Percentiles rank a stretch among this genome's conserved stretches.
Evolutionary conservation across 495 filamentous ascomycete species (phyloP).

Genomic region (Podospora didyma): DNA sequence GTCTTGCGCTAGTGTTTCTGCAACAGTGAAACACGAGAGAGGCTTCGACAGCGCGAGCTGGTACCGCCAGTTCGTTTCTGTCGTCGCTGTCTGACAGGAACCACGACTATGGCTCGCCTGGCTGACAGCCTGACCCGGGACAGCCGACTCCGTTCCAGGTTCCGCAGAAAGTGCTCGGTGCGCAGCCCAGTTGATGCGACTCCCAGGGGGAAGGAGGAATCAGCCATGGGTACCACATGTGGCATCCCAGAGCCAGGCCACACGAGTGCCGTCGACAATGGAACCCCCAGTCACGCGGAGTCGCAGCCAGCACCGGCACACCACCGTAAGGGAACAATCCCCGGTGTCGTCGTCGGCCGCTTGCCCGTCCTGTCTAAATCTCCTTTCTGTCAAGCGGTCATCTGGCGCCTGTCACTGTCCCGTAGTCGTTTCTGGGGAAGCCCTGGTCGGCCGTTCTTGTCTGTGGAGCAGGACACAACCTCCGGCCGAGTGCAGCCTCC

Average conservation of each 20-base stretch:
- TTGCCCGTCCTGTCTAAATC: slow-evolving; percentile 22
- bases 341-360: slow-evolving; percentile 11
- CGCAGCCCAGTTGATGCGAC: not conserved
- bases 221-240: not conserved
- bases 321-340: not conserved
- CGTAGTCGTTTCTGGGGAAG: not conserved
- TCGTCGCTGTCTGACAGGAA: no score
- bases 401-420: slow-evolving; percentile 3
- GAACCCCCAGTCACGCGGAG: not conserved
- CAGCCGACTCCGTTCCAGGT: no score
- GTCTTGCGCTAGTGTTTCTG: no score
- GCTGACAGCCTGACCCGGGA: no score
- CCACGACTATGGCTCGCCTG: no score
- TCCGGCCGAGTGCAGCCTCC: not conserved
- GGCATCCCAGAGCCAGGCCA: not conserved
- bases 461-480: not conserved
- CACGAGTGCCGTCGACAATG: not conserved
- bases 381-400: slow-evolving; percentile 21
- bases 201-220: not conserved
- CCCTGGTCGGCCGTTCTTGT: not conserved
- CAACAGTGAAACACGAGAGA: no score
- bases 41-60: no score
- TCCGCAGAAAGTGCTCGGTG: no score
- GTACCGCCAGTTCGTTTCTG: no score
- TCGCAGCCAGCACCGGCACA: not conserved